A percentile compares a stretch with the other conserved stretches of the same genome.
Evolutionary conservation across 768 basidiomycete species (phyloP).

Genomic region (Lenzites betulinus): DNA sequence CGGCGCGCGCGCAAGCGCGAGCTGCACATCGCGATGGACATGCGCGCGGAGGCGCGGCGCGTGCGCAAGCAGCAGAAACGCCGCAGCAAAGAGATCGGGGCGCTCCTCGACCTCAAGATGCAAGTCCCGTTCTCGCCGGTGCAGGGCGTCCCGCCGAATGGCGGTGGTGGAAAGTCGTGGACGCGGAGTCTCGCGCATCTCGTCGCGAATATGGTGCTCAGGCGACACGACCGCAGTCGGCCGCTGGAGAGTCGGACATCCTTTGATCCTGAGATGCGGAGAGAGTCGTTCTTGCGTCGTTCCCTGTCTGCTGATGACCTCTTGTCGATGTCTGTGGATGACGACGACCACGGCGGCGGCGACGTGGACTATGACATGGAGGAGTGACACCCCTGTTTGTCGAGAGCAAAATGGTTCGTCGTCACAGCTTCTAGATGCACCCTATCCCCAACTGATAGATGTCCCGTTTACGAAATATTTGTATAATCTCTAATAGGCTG

Average conservation of each 20-base stretch:
- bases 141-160: slow-evolving; percentile 12
- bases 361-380: slow-evolving; percentile 14
- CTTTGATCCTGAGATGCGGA: slow-evolving; percentile 26
- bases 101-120: slow-evolving; percentile 58
- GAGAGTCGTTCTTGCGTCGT: slow-evolving; percentile 34
- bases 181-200: slow-evolving; percentile 39
- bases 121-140: slow-evolving; percentile 29
- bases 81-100: slow-evolving; percentile 54
- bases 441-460: not conserved
- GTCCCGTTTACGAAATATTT: not conserved
- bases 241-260: slow-evolving; percentile 41
- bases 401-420: slow-evolving; percentile 21
- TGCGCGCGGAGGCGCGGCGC: slow-evolving; percentile 46
- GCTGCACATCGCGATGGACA: slow-evolving; percentile 39
- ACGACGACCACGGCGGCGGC: not conserved
- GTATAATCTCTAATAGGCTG: slow-evolving; percentile 6
- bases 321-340: not conserved
- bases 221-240: slow-evolving; percentile 41
- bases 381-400: slow-evolving; percentile 19
- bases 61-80: slow-evolving; percentile 54
- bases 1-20: slow-evolving; percentile 30
- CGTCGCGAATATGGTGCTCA: slow-evolving; percentile 50
- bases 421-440: not conserved
- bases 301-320: slow-evolving; percentile 23
- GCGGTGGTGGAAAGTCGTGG: slow-evolving; percentile 28